Conservation (phyloP, 768 basidiomycete species). For the Mycena albidolilacea region DNA sequence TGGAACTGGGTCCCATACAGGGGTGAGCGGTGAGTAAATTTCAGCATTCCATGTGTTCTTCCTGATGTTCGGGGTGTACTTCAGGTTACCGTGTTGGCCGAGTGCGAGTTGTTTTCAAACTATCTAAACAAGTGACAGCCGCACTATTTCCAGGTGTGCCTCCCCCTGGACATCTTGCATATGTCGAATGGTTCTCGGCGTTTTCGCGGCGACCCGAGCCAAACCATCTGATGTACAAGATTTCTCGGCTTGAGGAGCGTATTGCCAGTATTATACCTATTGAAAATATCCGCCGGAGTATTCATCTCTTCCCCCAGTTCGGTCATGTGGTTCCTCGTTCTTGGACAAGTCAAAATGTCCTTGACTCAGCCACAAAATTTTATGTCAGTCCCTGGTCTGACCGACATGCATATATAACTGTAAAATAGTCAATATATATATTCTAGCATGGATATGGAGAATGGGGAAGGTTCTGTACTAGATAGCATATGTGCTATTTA, state of each 20-base stretch:
- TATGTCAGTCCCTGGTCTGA: too few relatives aligned
- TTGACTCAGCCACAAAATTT: conserved; percentile 35
- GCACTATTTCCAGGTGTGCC: not conserved
- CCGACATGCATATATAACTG: too few relatives aligned
- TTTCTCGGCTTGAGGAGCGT: too few relatives aligned
- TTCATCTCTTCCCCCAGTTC: conserved; percentile 41
- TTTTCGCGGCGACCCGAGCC: conserved; percentile 26
- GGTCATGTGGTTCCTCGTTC: conserved; percentile 37
- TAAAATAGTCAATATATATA: not conserved
- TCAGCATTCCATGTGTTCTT: conserved; percentile 25
- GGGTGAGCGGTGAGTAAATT: conserved; percentile 38
- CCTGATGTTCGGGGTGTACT: not conserved
- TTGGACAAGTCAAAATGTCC: conserved; percentile 45
- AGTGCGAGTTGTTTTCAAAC: not conserved
- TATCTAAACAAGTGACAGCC: not conserved
- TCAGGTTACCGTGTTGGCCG: conserved; percentile 20
- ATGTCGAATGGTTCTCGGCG: conserved; percentile 48
- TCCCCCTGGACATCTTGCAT: conserved; percentile 44
- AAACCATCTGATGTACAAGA: conserved; percentile 34
- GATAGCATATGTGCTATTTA: too few relatives aligned
- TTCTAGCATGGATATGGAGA: too few relatives aligned
- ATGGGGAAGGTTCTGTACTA: too few relatives aligned
- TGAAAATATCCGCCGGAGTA: too few relatives aligned
- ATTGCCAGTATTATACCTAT: too few relatives aligned
- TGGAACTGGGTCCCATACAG: conserved; percentile 20